Evolutionary conservation across 148 eudicot species (phyloP).

Genomic region (Cornus suecica): DNA sequence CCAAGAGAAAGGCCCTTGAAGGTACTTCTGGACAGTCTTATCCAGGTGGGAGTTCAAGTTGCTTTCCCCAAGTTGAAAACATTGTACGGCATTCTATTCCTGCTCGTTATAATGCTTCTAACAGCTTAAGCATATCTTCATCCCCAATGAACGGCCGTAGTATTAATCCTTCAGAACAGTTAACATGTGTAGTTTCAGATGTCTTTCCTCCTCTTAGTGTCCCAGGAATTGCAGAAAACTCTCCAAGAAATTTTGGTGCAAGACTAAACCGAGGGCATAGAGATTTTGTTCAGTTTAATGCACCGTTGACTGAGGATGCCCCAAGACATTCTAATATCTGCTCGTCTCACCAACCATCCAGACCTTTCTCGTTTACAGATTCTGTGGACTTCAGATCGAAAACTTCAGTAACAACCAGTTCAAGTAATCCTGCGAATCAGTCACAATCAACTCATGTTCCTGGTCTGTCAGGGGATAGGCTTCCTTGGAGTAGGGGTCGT

Average conservation of each 20-base stretch:
- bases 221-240: slow-evolving; percentile 40
- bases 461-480: slow-evolving; percentile 38
- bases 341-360: slow-evolving; percentile 33
- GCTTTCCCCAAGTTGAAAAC: slow-evolving; percentile 41
- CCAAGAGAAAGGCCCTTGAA: slow-evolving; percentile 80
- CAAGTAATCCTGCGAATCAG: slow-evolving; percentile 29
- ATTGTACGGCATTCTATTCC: slow-evolving; percentile 33
- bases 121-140: slow-evolving; percentile 39
- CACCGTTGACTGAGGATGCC: slow-evolving; percentile 28
- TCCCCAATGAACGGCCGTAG: slow-evolving; percentile 27
- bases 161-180: slow-evolving; percentile 37
- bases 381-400: slow-evolving; percentile 44
- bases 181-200: slow-evolving; percentile 32
- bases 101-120: slow-evolving; percentile 32
- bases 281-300: slow-evolving; percentile 37
- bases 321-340: slow-evolving; percentile 35
- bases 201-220: slow-evolving; percentile 34
- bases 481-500: slow-evolving; percentile 45
- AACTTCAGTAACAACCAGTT: slow-evolving; percentile 27
- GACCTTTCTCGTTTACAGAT: slow-evolving; percentile 40
- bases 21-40: slow-evolving; percentile 59
- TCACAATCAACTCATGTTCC: slow-evolving; percentile 38
- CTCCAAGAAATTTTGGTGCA: slow-evolving; percentile 40
- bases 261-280: slow-evolving; percentile 41
- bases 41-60: slow-evolving; percentile 41